Evolutionary conservation across 164 flowering plant genomes (phyloP).

Genomic region (Buxus sempervirens): DNA sequence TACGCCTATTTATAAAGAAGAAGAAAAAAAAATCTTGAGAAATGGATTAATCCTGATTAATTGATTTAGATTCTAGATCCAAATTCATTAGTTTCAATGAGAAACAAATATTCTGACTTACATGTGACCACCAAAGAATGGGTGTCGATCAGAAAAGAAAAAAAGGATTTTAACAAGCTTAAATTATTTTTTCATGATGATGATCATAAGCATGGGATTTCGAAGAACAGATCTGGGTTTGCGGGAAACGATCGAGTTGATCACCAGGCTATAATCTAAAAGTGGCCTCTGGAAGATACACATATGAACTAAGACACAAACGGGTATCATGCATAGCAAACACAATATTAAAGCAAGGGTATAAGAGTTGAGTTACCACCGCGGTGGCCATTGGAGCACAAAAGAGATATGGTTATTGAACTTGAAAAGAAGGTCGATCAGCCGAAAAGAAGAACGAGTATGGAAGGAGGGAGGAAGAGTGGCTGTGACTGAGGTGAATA

Average conservation of each 20-base stretch:
- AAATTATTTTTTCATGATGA: no score
- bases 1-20: no score
- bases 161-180: background rate
- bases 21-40: background rate
- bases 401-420: background rate
- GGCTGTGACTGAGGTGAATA: background rate
- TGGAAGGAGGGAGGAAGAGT: background rate
- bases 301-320: background rate
- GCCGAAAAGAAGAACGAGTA: background rate
- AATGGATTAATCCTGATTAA: background rate
- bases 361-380: conserved; percentile 1
- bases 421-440: background rate
- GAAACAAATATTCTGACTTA: no score
- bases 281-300: no score
- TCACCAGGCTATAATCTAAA: background rate
- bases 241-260: background rate
- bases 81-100: no score
- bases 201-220: background rate
- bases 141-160: no score
- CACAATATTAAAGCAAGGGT: background rate
- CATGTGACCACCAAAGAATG: no score
- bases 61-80: no score
- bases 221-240: background rate
- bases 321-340: background rate
- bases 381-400: conserved; percentile 14